phyloP scores from a whole-genome alignment of 345 rosid genomes.

The Rubroshorea leprosula region DNA sequence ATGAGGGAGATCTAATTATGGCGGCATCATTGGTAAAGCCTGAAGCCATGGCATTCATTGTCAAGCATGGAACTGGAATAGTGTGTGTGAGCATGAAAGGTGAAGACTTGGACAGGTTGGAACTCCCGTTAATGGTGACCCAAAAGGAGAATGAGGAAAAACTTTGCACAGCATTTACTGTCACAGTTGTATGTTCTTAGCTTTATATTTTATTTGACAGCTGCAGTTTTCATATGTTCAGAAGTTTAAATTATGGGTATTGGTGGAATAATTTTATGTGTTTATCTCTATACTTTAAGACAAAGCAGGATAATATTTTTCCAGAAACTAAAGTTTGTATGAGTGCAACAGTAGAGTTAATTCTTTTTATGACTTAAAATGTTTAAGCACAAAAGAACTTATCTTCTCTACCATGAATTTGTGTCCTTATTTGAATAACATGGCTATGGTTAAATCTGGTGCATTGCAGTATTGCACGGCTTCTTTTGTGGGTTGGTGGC shows the following conservation, averaged over 20 bases:
- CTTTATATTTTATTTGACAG: slow-evolving; percentile 1
- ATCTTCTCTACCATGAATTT: no score
- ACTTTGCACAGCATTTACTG: slow-evolving; percentile 79
- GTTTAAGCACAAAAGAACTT: no score
- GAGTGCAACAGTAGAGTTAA: no score
- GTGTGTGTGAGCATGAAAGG: slow-evolving; percentile 86
- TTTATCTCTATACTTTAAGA: not conserved
- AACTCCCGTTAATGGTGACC: slow-evolving; percentile 81
- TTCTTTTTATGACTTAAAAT: no score
- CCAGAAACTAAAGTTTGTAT: not conserved
- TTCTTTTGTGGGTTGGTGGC: no score
- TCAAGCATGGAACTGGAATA: slow-evolving; percentile 86
- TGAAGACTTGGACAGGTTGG: slow-evolving; percentile 72
- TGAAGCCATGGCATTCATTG: slow-evolving; percentile 86
- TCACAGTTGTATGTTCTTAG: slow-evolving; percentile 59
- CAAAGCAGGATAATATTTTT: not conserved
- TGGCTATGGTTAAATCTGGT: no score
- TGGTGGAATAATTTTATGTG: not conserved
- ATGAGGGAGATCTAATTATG: slow-evolving; percentile 92
- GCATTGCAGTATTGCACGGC: no score
- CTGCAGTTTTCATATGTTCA: not conserved
- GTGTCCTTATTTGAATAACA: no score
- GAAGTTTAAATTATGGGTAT: not conserved
- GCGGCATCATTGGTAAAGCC: slow-evolving; percentile 74
- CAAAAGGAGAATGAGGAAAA: slow-evolving; percentile 82